Evolutionary conservation across 164 flowering plant genomes (phyloP).

Genomic region (Dillenia suffruticosa): DNA sequence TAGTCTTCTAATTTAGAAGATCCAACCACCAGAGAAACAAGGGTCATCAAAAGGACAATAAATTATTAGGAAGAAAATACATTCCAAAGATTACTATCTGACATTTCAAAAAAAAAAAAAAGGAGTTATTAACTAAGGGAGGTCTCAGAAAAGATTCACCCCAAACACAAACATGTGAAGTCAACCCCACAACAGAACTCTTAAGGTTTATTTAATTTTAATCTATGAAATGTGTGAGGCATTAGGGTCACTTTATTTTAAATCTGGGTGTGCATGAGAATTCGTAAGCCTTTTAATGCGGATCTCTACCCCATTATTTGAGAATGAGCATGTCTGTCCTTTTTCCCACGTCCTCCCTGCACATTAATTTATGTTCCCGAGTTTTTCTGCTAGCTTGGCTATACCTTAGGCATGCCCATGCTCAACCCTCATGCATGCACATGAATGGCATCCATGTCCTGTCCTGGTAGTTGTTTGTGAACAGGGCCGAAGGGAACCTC

Average conservation of each 20-base stretch:
- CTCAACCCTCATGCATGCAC: background rate
- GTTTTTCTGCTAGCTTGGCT: background rate
- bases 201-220: background rate
- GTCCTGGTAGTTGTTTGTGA: too few relatives aligned
- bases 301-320: constrained; percentile 30
- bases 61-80: too few relatives aligned
- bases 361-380: background rate
- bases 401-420: constrained; percentile 6
- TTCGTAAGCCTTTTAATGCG: constrained; percentile 49
- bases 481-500: too few relatives aligned
- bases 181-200: constrained; percentile 38
- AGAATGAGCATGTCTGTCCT: constrained; percentile 57
- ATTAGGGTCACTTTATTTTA: background rate
- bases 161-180: constrained; percentile 31
- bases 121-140: too few relatives aligned
- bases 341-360: constrained; percentile 8
- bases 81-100: too few relatives aligned
- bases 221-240: background rate
- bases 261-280: constrained; percentile 30
- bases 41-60: too few relatives aligned
- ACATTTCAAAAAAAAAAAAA: too few relatives aligned
- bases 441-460: background rate
- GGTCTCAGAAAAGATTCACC: constrained; percentile 22
- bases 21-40: too few relatives aligned
- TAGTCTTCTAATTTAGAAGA: too few relatives aligned